phyloP scores from a whole-genome alignment of 345 rosid genomes.

The Clausena lansium region DNA sequence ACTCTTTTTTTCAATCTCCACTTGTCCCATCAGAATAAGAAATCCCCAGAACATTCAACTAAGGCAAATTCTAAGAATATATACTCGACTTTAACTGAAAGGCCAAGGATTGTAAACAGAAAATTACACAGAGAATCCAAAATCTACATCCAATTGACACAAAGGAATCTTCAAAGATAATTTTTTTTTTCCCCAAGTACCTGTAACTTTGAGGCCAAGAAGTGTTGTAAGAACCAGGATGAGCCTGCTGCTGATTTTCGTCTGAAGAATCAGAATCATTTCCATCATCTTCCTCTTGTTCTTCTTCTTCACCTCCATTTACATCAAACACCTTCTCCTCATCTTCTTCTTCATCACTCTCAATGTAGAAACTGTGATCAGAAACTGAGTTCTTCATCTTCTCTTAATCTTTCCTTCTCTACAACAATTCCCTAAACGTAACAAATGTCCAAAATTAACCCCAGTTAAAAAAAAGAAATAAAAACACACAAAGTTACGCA shows the following conservation, averaged over 20 bases:
- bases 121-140: background rate
- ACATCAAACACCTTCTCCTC: conserved; percentile 36
- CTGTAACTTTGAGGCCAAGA: conserved; percentile 99
- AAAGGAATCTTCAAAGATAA: background rate
- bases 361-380: conserved; percentile 80
- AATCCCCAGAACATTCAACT: background rate
- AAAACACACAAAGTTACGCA: background rate
- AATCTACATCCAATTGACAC: background rate
- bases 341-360: conserved; percentile 77
- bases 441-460: background rate
- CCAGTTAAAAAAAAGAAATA: background rate
- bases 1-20: background rate
- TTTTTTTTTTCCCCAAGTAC: conserved; percentile 13
- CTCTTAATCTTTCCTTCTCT: background rate
- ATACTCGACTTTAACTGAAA: background rate
- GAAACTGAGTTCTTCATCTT: conserved; percentile 76
- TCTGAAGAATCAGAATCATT: conserved; percentile 50
- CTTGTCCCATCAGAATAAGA: background rate
- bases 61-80: background rate
- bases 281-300: conserved; percentile 38
- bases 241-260: conserved; percentile 45
- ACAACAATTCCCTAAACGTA: background rate
- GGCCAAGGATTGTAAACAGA: background rate
- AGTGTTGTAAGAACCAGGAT: conserved; percentile 55
- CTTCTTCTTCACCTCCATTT: conserved; percentile 35